phyloP scores from a whole-genome alignment of 169 alveolate species.

The Haemoproteus tartakovskyi region DNA sequence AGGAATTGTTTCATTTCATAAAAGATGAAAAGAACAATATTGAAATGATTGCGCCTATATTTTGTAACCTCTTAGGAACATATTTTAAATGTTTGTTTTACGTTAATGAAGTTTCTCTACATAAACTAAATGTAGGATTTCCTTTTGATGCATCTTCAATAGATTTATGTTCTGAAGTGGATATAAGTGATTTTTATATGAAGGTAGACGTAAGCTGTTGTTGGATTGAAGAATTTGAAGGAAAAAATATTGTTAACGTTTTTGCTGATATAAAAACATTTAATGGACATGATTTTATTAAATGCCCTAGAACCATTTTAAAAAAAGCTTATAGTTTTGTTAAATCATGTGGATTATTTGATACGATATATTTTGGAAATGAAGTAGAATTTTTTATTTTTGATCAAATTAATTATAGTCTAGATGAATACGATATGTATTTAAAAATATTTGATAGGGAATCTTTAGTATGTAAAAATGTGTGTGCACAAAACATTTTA shows the following conservation, averaged over 20 bases:
- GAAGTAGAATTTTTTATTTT: conserved; percentile 81
- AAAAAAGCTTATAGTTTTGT: conserved; percentile 29
- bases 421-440: conserved; percentile 65
- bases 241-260: conserved; percentile 63
- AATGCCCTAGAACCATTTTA: conserved; percentile 69
- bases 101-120: conserved; percentile 35
- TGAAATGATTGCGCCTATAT: conserved; percentile 41
- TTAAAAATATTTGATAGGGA: conserved; percentile 63
- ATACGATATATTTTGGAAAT: conserved; percentile 73
- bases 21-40: conserved; percentile 12
- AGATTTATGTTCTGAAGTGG: conserved; percentile 63
- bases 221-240: conserved; percentile 66
- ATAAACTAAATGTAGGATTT: conserved; percentile 65
- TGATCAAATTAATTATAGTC: conserved; percentile 69
- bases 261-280: conserved; percentile 57
- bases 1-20: conserved; percentile 8
- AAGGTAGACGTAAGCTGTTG: conserved; percentile 66
- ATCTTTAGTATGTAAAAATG: conserved; percentile 43
- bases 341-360: conserved; percentile 30
- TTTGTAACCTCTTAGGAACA: conserved; percentile 32
- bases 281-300: conserved; percentile 49
- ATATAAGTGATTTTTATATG: conserved; percentile 68
- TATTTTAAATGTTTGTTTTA: conserved; percentile 49
- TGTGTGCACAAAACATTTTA: conserved; percentile 51
- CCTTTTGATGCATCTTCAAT: conserved; percentile 79